phyloP scores from a whole-genome alignment of 2,329 filamentous ascomycete genomes.

The Colletotrichum paranaense region DNA sequence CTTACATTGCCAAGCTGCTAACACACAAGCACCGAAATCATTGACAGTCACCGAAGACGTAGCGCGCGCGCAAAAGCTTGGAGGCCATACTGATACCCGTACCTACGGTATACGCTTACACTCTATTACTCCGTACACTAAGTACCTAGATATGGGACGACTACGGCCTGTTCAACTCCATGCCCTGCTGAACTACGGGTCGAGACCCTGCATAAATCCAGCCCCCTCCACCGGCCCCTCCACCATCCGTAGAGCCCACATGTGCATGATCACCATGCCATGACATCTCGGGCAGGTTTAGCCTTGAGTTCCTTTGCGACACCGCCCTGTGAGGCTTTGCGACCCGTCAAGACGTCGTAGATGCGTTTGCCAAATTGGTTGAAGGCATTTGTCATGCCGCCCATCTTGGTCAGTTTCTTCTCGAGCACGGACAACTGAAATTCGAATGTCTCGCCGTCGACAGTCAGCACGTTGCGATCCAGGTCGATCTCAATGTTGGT shows the following conservation, averaged over 20 bases:
- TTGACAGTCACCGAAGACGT: background rate
- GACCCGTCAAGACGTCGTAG: constrained; percentile 25
- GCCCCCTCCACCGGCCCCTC: too few species aligned
- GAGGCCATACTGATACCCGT: too few species aligned
- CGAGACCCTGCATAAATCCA: background rate
- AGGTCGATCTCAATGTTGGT: constrained; percentile 50
- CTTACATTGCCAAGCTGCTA: background rate
- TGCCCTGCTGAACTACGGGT: background rate
- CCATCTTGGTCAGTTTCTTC: constrained; percentile 47
- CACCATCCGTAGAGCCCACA: background rate
- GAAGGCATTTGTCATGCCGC: constrained; percentile 53
- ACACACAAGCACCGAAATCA: background rate
- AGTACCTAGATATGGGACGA: background rate
- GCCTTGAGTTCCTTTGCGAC: background rate
- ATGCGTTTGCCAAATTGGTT: constrained; percentile 47
- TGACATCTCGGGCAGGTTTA: background rate
- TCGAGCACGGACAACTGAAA: constrained; percentile 54
- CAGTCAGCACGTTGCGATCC: background rate
- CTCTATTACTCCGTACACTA: background rate
- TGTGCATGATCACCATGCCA: constrained; percentile 11
- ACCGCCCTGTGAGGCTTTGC: background rate
- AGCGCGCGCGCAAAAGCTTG: background rate
- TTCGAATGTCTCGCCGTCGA: constrained; percentile 42
- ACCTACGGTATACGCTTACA: background rate
- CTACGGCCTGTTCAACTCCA: background rate